Evolutionary conservation across 2,329 filamentous ascomycete genomes (phyloP), one percentile per base, ranked within the genome.

Genomic region (Colletotrichum gigasporum): DNA sequence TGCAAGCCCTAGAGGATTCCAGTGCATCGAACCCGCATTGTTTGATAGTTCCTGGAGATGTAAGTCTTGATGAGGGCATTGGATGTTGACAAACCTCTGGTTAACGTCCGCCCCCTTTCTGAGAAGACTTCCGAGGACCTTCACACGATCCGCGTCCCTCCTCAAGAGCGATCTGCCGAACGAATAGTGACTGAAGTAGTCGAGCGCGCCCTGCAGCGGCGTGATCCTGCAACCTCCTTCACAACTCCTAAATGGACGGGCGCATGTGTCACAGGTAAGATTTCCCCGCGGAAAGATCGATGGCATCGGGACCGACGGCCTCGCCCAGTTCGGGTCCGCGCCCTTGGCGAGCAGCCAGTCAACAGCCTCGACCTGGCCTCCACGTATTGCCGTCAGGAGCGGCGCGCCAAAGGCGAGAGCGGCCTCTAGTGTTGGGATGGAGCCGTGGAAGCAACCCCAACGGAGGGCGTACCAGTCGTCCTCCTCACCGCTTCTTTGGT

Each of bases 401-500:
- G 39, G 28, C 12, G 61, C 55, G 7, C 47, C 26, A 2, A 16
- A 39, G 6, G 5, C 3, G 16, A 60, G n/a, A 5, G 55, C 32
- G 32, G 11, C 39, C 20, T 34, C 32, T 18, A 57, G n/a, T 16
- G 34, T 41, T 20, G n/a, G 32, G 9, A 53, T 24, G 3, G 20
- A 30, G 32, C 55, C 39, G 30, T 48, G 18, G 20, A 60, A 60
- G 18, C 37, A 42, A 11, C 30, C 41, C 47, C 55, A 47, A 12
- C 55, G 34, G 11, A 53, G 32, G 8, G 47, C 47, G 18, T 63
- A 60, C 41, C 61, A 53, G 18, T 60, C 30, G 26, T 48, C 34
- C 20, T 53, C 7, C 18, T 22, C 14, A 4, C 39, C 24, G 20
- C 39, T 44, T 32, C 16, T 34, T n/a, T 16, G 5, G 18, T 63